phyloP scores from a whole-genome alignment of 2,329 filamentous ascomycete species.

The Remersonia thermophila region DNA sequence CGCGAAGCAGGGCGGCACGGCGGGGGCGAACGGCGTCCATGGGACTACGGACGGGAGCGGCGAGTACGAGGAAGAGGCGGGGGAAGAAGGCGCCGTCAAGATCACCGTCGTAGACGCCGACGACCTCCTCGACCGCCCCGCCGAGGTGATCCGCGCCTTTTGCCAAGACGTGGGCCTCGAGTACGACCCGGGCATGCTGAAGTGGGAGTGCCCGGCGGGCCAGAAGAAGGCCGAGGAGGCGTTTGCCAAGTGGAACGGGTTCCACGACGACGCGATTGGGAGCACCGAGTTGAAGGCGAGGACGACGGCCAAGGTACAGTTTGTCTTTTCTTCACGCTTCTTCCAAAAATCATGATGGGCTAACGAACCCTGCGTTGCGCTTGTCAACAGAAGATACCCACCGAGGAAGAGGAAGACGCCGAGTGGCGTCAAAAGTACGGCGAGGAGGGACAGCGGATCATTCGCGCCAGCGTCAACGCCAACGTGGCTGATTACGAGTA shows the following conservation, averaged over 20 bases:
- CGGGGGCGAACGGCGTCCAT: background rate
- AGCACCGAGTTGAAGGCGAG: slow-evolving; percentile 65
- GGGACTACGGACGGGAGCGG: too few species aligned
- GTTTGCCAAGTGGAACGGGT: slow-evolving; percentile 96
- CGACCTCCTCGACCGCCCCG: slow-evolving; percentile 78
- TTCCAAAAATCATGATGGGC: too few species aligned
- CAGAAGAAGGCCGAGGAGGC: slow-evolving; percentile 55
- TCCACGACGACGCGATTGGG: slow-evolving; percentile 87
- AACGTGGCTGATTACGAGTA: slow-evolving; percentile 70
- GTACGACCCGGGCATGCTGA: slow-evolving; percentile 66
- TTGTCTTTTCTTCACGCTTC: too few species aligned
- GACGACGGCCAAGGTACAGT: slow-evolving; percentile 44
- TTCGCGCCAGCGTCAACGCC: slow-evolving; percentile 56
- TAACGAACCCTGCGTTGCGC: too few species aligned
- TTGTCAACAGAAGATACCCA: slow-evolving; percentile 50
- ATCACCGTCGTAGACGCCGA: slow-evolving; percentile 90
- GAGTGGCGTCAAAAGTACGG: slow-evolving; percentile 69
- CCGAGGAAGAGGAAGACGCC: slow-evolving; percentile 51
- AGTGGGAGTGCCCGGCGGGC: slow-evolving; percentile 74
- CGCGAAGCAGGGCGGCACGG: slow-evolving; percentile 24
- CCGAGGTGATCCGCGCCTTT: slow-evolving; percentile 62
- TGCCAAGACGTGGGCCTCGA: slow-evolving; percentile 71
- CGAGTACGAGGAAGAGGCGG: background rate
- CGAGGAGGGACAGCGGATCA: slow-evolving; percentile 55
- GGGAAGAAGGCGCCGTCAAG: slow-evolving; percentile 30